Conservation (phyloP, 1,284 basidiomycete species). For the Xerocomus minutiporus region DNA sequence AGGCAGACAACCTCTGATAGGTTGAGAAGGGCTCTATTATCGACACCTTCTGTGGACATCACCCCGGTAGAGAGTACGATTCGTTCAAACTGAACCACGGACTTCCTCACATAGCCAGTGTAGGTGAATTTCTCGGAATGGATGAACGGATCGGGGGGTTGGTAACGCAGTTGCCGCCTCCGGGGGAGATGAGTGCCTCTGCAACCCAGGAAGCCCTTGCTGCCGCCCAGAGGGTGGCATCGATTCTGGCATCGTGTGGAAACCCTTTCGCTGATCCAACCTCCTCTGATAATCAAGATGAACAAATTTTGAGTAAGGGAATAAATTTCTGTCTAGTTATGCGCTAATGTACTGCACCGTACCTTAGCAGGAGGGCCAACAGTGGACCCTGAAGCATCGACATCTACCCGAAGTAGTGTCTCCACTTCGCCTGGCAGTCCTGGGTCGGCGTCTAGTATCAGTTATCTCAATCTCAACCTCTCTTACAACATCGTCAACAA, state of each 20-base stretch:
- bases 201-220: slow-evolving; percentile 2
- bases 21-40: slow-evolving; percentile 9
- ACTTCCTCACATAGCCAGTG: neutral
- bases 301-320: slow-evolving; percentile 1
- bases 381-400: neutral
- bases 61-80: slow-evolving; percentile 8
- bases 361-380: neutral
- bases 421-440: slow-evolving; percentile 8
- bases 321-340: neutral
- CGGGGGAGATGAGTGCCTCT: neutral
- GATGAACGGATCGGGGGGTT: neutral
- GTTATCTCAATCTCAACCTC: neutral
- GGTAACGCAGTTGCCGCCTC: neutral
- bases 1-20: slow-evolving; percentile 13
- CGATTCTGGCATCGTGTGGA: neutral
- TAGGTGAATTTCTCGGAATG: slow-evolving; percentile 1
- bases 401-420: neutral
- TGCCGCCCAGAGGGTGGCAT: neutral
- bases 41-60: neutral
- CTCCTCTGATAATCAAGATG: neutral
- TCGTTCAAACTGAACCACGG: neutral
- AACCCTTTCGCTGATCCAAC: neutral
- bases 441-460: neutral
- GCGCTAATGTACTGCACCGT: neutral
- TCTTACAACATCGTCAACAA: slow-evolving; percentile 7